Conservation (phyloP, 2,329 filamentous ascomycete species). For the Fusarium newnesense region DNA sequence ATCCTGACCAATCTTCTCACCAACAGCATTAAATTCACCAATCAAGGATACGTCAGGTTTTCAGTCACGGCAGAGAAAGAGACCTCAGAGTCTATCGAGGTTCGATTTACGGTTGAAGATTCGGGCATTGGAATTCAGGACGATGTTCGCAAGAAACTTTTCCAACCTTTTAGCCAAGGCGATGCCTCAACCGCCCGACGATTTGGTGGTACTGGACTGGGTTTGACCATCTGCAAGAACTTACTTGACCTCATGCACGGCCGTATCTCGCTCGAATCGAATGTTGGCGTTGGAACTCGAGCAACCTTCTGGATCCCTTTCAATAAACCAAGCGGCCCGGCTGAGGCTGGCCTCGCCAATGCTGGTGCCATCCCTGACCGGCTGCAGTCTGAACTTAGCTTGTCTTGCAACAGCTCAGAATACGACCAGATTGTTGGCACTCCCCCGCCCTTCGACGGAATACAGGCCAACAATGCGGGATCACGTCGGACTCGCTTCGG, state of each 20-base stretch:
- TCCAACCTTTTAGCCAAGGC: conserved; percentile 84
- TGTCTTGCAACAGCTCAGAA: conserved; percentile 76
- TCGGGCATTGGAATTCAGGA: conserved; percentile 86
- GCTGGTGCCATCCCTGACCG: conserved; percentile 74
- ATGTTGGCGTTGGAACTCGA: conserved; percentile 74
- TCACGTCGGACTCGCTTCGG: conserved; percentile 49
- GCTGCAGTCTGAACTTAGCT: conserved; percentile 69
- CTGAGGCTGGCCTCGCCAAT: conserved; percentile 64
- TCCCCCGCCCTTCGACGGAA: conserved; percentile 47
- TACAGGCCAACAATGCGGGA: conserved; percentile 31
- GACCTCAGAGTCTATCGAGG: conserved; percentile 70
- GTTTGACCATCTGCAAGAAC: conserved; percentile 84
- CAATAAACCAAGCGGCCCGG: conserved; percentile 69
- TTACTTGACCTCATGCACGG: conserved; percentile 83
- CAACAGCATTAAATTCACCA: conserved; percentile 81
- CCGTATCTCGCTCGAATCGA: conserved; percentile 75
- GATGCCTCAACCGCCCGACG: conserved; percentile 81
- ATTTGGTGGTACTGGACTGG: conserved; percentile 83
- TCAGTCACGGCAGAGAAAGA: conserved; percentile 72
- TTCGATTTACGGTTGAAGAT: conserved; percentile 79
- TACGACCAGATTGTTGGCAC: conserved; percentile 61
- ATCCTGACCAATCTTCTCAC: conserved; percentile 84
- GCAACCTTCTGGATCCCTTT: conserved; percentile 83
- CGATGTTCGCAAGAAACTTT: conserved; percentile 76
- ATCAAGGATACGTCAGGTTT: conserved; percentile 74